These are phyloP conservation scores for Xenoacremonium recifei DNA, from an alignment of 2,329 filamentous ascomycete species.

Conservation along the genomic window DNA sequence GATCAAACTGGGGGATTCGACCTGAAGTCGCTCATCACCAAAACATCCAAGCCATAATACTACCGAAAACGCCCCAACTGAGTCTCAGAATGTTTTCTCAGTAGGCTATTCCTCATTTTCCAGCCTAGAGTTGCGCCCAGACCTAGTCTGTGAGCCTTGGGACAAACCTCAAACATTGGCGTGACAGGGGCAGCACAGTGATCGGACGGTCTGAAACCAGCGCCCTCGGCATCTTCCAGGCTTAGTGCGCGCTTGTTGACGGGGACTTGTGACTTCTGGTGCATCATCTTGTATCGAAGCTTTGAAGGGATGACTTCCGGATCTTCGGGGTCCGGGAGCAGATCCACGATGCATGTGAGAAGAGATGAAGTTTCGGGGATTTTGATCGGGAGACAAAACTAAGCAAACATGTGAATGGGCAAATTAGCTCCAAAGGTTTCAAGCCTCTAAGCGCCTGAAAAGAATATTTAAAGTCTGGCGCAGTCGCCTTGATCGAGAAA, in stretches of 20 bases:
- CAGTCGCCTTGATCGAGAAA: not conserved
- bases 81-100: not conserved
- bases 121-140: not conserved
- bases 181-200: slow-evolving; percentile 2
- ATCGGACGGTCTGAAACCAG: slow-evolving; percentile 8
- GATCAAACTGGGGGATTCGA: not conserved
- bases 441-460: not conserved
- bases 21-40: not conserved
- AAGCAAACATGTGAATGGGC: too few relatives aligned
- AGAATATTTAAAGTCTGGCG: not conserved
- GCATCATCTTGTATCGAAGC: slow-evolving; percentile 1
- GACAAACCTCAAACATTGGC: slow-evolving; percentile 12
- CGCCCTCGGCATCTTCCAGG: not conserved
- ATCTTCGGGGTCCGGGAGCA: not conserved
- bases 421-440: not conserved
- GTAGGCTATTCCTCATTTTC: not conserved
- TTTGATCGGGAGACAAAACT: too few relatives aligned
- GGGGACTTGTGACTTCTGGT: not conserved
- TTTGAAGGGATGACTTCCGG: slow-evolving; percentile 7
- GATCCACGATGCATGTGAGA: slow-evolving; percentile 1
- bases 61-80: not conserved
- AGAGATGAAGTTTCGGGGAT: not conserved
- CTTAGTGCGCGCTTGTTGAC: not conserved
- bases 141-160: slow-evolving; percentile 4
- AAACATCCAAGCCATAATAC: not conserved